phyloP scores from a whole-genome alignment of 225 moss, liverwort and hornwort genomes.

The Marchantia polymorpha region DNA sequence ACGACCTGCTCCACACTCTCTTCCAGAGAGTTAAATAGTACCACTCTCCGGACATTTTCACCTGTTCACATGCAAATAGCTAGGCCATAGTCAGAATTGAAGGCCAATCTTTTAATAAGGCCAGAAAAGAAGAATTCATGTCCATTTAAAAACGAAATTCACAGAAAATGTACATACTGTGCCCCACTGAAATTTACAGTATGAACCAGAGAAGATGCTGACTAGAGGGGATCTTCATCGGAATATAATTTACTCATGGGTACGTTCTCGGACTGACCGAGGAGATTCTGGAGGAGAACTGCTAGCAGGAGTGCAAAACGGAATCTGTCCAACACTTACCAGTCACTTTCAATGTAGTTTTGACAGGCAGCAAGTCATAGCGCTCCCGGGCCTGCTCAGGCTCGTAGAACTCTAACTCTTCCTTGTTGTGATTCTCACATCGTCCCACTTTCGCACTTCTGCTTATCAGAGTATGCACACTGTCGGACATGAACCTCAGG shows the following conservation, averaged over 20 bases:
- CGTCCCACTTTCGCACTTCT: conserved; percentile 35
- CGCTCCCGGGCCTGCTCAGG: conserved; percentile 54
- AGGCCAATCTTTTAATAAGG: neutral
- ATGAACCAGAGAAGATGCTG: too few species aligned
- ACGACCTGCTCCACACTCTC: conserved; percentile 73
- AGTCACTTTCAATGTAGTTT: conserved; percentile 40
- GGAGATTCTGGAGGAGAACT: neutral
- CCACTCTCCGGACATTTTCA: conserved; percentile 70
- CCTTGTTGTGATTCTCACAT: conserved; percentile 30
- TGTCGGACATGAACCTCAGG: conserved; percentile 66
- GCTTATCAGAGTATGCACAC: conserved; percentile 64
- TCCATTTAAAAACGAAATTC: too few species aligned
- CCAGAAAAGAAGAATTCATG: too few species aligned
- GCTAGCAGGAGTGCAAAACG: neutral
- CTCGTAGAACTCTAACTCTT: conserved; percentile 49
- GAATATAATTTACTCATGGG: neutral
- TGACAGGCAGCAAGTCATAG: conserved; percentile 45
- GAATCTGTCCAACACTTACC: conserved; percentile 24
- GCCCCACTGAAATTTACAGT: too few species aligned
- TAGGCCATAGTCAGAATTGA: neutral
- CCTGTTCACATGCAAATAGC: conserved; percentile 28
- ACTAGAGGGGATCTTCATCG: too few species aligned
- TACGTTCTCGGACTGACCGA: neutral
- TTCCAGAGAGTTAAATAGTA: conserved; percentile 79
- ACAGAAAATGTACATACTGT: too few species aligned